Conservation (phyloP, 192 early-diverging fungal genomes). For the Coemansia sp. region DNA sequence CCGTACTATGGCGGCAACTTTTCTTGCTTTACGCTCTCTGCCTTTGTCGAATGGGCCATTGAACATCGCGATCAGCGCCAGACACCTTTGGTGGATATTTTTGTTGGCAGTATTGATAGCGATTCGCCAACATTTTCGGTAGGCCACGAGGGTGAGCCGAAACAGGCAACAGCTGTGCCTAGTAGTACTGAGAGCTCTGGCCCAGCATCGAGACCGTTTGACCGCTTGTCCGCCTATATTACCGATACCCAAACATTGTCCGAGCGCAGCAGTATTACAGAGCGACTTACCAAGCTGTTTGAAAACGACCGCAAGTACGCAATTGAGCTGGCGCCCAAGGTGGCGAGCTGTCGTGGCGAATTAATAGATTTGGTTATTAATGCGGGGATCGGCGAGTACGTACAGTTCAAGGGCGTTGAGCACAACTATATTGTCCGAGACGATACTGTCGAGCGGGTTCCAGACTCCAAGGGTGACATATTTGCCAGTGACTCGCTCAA, state of each 20-base stretch:
- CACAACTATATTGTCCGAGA: conserved; percentile 62
- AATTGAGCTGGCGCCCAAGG: conserved; percentile 57
- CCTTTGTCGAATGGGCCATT: conserved; percentile 31
- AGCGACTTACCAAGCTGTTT: conserved; percentile 17
- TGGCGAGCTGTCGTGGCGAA: conserved; percentile 69
- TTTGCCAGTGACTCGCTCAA: conserved; percentile 77
- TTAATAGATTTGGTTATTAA: conserved; percentile 77
- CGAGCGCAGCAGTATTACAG: not conserved
- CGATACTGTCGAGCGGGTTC: conserved; percentile 65
- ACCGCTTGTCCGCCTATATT: not conserved
- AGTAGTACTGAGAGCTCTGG: not conserved
- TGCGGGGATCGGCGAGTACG: conserved; percentile 79
- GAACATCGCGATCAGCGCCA: conserved; percentile 25
- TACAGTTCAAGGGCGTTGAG: conserved; percentile 89
- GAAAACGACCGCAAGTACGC: conserved; percentile 31
- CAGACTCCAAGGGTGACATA: conserved; percentile 90
- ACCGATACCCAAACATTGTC: not conserved
- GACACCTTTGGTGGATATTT: conserved; percentile 19
- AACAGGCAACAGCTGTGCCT: not conserved
- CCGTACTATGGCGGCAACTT: conserved; percentile 78
- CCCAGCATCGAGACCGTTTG: not conserved
- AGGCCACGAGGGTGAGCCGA: not conserved
- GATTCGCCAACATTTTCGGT: conserved; percentile 19
- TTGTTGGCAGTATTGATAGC: not conserved
- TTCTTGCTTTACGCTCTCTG: conserved; percentile 45